phyloP scores from a whole-genome alignment of 768 basidiomycete species.

The Phylloporus sp. region DNA sequence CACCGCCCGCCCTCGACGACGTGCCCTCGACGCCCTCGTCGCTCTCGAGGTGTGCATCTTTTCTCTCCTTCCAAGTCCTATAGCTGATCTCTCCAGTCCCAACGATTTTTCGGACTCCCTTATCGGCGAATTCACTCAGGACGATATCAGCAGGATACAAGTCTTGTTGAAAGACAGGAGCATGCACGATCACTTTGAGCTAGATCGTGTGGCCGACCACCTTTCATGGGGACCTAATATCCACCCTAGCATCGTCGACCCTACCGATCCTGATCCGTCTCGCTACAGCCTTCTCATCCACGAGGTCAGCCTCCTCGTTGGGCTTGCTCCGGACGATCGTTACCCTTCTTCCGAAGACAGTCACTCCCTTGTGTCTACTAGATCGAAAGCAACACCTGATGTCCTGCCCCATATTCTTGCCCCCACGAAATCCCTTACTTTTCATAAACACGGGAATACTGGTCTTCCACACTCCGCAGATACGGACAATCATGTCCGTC shows the following conservation, averaged over 20 bases:
- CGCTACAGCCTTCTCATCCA: constrained; percentile 29
- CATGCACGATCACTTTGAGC: constrained; percentile 5
- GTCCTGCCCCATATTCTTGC: constrained; percentile 15
- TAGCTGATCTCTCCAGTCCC: background rate
- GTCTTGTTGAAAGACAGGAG: constrained; percentile 15
- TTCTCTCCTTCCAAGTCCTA: too few relatives aligned
- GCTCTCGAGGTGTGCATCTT: constrained; percentile 19
- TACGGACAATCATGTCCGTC: background rate
- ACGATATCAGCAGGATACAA: constrained; percentile 12
- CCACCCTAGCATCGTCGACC: background rate
- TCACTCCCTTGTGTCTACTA: background rate
- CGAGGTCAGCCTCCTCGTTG: constrained; percentile 32
- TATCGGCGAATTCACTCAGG: background rate
- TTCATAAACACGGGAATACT: constrained; percentile 7
- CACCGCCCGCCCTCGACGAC: background rate
- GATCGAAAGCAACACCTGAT: constrained; percentile 6
- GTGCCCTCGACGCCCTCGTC: constrained; percentile 22
- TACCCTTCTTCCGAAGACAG: background rate
- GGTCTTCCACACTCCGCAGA: background rate
- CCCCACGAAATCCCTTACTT: constrained; percentile 19
- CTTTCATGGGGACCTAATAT: constrained; percentile 14
- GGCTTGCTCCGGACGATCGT: constrained; percentile 22
- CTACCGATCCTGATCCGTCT: constrained; percentile 12
- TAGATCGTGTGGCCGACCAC: constrained; percentile 5
- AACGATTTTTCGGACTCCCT: background rate